These are phyloP conservation scores for Dryas integrifolia DNA, from an alignment of 331 rosid species.

Conservation along the genomic window DNA sequence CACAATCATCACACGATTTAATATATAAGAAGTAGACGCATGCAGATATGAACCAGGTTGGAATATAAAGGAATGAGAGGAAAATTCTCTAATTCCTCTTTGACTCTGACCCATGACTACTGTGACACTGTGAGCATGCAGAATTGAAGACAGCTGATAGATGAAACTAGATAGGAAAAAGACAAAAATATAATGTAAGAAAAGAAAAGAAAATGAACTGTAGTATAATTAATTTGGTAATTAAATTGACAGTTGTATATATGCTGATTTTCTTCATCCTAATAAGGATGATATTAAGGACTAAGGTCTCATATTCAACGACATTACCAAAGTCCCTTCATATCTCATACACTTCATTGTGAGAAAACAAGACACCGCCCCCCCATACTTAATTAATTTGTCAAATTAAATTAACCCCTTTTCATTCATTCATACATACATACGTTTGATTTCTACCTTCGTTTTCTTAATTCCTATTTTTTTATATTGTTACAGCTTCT, in stretches of 20 bases:
- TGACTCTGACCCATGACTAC: conserved; percentile 53
- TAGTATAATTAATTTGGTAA: not conserved
- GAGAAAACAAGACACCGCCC: conserved; percentile 21
- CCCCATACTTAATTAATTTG: not conserved
- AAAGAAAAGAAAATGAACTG: not conserved
- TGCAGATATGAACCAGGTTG: not conserved
- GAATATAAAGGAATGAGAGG: conserved; percentile 45
- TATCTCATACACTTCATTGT: not conserved
- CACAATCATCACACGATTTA: not conserved
- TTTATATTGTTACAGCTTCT: not conserved
- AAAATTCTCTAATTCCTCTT: conserved; percentile 50
- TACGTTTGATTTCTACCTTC: not conserved
- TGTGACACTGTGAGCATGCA: not conserved
- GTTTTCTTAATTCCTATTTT: not conserved
- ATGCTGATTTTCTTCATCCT: conserved; percentile 55
- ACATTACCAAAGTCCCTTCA: conserved; percentile 51
- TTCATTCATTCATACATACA: not conserved
- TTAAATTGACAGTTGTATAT: conserved; percentile 33
- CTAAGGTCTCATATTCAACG: conserved; percentile 81
- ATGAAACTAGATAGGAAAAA: not conserved
- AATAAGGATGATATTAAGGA: conserved; percentile 64
- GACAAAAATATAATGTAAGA: not conserved
- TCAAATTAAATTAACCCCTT: not conserved
- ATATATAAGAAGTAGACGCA: not conserved
- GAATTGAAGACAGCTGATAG: conserved; percentile 32